Evolutionary conservation across 805 yeast species (phyloP).

Genomic region (Metschnikowia proteae): DNA sequence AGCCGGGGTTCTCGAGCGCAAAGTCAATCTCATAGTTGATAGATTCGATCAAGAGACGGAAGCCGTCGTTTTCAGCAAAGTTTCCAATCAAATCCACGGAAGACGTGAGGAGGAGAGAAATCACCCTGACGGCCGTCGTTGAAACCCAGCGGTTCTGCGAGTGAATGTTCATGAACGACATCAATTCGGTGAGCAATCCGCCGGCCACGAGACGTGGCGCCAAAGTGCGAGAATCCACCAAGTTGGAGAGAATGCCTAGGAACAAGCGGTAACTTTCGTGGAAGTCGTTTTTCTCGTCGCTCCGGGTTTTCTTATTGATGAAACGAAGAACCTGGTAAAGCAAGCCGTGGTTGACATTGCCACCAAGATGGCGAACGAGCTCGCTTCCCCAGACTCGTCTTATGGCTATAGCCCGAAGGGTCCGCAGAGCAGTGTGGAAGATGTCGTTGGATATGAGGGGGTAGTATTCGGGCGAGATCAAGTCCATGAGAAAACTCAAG

Average conservation of each 20-base stretch:
- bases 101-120: constrained; percentile 44
- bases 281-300: constrained; percentile 31
- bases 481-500: constrained; percentile 63
- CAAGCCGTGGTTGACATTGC: constrained; percentile 82
- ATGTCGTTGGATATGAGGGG: constrained; percentile 46
- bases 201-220: constrained; percentile 63
- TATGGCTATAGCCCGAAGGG: constrained; percentile 65
- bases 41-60: constrained; percentile 54
- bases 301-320: constrained; percentile 49
- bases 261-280: constrained; percentile 49
- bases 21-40: constrained; percentile 61
- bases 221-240: constrained; percentile 54
- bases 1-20: constrained; percentile 56
- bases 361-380: constrained; percentile 72
- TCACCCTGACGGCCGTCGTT: constrained; percentile 59
- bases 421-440: constrained; percentile 57
- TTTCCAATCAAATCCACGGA: constrained; percentile 52
- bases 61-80: constrained; percentile 67
- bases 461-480: constrained; percentile 63
- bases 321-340: constrained; percentile 67
- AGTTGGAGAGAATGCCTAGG: constrained; percentile 59
- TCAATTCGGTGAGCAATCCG: constrained; percentile 64
- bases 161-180: constrained; percentile 55
- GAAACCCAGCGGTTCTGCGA: constrained; percentile 53
- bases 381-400: constrained; percentile 73